Conservation (phyloP, 169 alveolate genomes). For the Fabrea salina region DNA sequence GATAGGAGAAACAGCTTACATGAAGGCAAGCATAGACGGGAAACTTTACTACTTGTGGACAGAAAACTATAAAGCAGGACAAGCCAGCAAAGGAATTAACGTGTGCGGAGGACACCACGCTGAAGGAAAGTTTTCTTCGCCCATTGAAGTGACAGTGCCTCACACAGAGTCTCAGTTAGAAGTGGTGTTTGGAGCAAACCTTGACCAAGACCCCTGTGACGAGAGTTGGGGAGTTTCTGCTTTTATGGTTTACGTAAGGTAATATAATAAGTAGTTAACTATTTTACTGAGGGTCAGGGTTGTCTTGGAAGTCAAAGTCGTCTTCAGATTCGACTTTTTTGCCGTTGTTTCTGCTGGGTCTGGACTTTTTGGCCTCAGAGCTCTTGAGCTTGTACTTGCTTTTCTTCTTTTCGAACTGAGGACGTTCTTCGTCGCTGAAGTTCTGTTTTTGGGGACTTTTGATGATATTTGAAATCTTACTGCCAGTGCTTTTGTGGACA, state of each 20-base stretch:
- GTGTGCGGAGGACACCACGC: slow-evolving; percentile 60
- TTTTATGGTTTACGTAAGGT: slow-evolving; percentile 42
- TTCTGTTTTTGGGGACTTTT: too few species aligned
- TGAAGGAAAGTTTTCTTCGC: slow-evolving; percentile 43
- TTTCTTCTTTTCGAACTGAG: too few species aligned
- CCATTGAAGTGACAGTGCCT: slow-evolving; percentile 40
- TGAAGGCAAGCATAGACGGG: slow-evolving; percentile 40
- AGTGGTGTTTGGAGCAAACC: slow-evolving; percentile 47
- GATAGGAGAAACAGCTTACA: slow-evolving; percentile 63
- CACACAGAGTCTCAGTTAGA: slow-evolving; percentile 44
- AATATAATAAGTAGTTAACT: too few species aligned
- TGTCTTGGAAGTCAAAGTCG: too few species aligned
- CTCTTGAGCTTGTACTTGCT: too few species aligned
- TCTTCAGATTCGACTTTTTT: too few species aligned
- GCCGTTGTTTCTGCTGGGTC: too few species aligned
- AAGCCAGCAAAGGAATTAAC: slow-evolving; percentile 41
- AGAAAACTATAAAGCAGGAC: slow-evolving; percentile 44
- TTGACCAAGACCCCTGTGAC: slow-evolving; percentile 59
- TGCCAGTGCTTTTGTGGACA: too few species aligned
- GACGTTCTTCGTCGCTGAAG: too few species aligned
- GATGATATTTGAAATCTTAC: too few species aligned
- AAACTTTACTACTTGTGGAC: slow-evolving; percentile 54
- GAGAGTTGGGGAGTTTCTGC: slow-evolving; percentile 56
- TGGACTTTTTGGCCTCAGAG: too few species aligned
- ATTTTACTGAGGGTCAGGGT: too few species aligned